Evolutionary conservation across 164 flowering plant species (phyloP), one percentile per base, ranked within the genome.

Genomic region (Piper longum): DNA sequence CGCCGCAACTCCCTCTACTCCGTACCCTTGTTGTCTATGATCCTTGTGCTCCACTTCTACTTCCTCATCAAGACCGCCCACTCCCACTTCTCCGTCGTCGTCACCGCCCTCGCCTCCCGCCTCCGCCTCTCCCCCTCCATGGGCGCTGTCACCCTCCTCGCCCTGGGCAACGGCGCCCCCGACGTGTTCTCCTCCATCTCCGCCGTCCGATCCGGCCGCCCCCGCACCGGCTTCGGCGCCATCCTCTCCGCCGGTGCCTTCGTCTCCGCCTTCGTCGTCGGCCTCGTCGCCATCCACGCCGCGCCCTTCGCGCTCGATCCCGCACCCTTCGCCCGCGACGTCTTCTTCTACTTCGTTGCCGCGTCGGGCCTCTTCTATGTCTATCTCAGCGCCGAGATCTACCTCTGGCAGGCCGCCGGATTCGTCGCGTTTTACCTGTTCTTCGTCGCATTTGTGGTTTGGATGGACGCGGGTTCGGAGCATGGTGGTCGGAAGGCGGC

Each of bases 111-210:
- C 26, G 64, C 83, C 2, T 8, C 65, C 14, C 85, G 67, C 52
- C 81, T 91, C 44, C 68, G 77, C 13, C 76, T 88, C 16, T 79
- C 97, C 1, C 96, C 96, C 0, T 78, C 84, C 54, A 87, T 88
- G 87, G 97, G 76, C 0, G 99, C 95, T 0, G 95, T 93, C 41
- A 93, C 97, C 1, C 91, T 93, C n/a, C 72, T 93, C n/a, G 95
- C 99, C 3, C 80, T 93, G 9, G 99, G 99, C 11, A 91, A 95
- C 64, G 99, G 99, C 45, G 88, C 97, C 3, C 97, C 97, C 0
- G 97, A 95, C 63, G 90, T 91, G 19, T 91, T 91, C 59, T 80
- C 97, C 0, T 86, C 95, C 2, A 79, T 85, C 19, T 92, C 91
- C 0, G 97, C 99, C 0, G 82, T 90, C 12, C 79, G 91, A 7